Conservation (phyloP, 768 basidiomycete genomes). For the Pulveroboletus frians region DNA sequence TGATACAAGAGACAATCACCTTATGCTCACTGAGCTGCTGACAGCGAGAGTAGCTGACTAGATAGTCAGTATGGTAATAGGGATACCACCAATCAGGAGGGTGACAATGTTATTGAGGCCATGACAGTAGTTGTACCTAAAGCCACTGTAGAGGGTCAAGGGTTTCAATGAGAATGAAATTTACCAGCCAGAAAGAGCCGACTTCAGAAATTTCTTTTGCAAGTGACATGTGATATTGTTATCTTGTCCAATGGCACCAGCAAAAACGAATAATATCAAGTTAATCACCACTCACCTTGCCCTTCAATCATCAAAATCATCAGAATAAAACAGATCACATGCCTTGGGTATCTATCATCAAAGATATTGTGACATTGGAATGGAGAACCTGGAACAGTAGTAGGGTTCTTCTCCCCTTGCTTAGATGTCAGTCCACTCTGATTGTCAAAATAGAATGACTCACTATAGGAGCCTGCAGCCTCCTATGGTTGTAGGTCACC, state of each 20-base stretch:
- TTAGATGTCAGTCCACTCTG: no score
- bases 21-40: slow-evolving; percentile 99
- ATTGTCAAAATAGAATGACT: no score
- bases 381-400: no score
- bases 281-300: no score
- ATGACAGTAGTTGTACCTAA: slow-evolving; percentile 85
- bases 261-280: no score
- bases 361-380: no score
- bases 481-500: no score
- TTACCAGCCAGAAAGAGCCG: slow-evolving; percentile 94
- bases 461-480: no score
- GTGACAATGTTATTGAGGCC: slow-evolving; percentile 98
- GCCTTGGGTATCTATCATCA: no score
- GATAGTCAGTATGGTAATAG: slow-evolving; percentile 99
- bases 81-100: slow-evolving; percentile 98
- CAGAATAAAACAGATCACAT: no score
- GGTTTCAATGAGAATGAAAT: slow-evolving; percentile 93
- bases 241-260: slow-evolving; percentile 93
- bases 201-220: slow-evolving; percentile 95
- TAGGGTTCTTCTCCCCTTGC: no score
- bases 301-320: no score
- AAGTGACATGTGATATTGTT: slow-evolving; percentile 99
- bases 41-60: slow-evolving; percentile 97
- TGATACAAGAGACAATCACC: slow-evolving; percentile 99
- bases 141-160: slow-evolving; percentile 86